Evolutionary conservation across 2,329 filamentous ascomycete genomes (phyloP).

Genomic region (Phyllosticta ampelicida): DNA sequence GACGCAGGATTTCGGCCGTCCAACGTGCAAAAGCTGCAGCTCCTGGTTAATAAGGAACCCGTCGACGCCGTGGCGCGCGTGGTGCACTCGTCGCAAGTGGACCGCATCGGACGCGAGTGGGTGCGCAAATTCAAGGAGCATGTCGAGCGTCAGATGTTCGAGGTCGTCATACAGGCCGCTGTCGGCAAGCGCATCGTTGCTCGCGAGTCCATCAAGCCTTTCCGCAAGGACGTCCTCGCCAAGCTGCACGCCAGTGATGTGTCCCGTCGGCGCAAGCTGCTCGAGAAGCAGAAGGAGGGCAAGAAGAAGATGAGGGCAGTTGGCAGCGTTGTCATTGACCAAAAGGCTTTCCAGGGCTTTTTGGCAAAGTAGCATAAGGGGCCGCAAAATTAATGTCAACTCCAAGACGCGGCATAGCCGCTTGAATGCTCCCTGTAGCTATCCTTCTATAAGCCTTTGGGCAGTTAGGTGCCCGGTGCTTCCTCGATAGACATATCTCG

Average conservation of each 20-base stretch:
- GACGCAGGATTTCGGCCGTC: constrained; percentile 78
- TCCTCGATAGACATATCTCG: too few species aligned
- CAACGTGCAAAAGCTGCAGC: constrained; percentile 76
- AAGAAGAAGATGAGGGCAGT: constrained; percentile 75
- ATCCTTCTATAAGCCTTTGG: too few species aligned
- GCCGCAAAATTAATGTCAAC: too few species aligned
- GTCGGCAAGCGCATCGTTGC: constrained; percentile 76
- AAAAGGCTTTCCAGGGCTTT: constrained; percentile 91
- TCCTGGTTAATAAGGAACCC: constrained; percentile 85
- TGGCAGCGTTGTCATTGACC: constrained; percentile 89
- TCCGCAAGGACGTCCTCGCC: constrained; percentile 85
- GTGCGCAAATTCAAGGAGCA: constrained; percentile 95
- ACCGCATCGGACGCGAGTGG: constrained; percentile 75
- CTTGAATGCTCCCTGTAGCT: too few species aligned
- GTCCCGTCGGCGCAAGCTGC: constrained; percentile 66
- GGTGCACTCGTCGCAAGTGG: constrained; percentile 70
- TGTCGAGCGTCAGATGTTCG: constrained; percentile 93
- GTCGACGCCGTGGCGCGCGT: constrained; percentile 93
- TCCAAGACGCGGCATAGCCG: too few species aligned
- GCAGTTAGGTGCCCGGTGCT: too few species aligned
- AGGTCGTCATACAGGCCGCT: constrained; percentile 87
- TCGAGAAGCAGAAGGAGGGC: constrained; percentile 96
- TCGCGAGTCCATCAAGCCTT: constrained; percentile 90
- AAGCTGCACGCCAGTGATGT: constrained; percentile 92
- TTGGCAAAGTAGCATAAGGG: constrained; percentile 64